phyloP scores from a whole-genome alignment of 1,139 yeast species.

The Scheffersomyces cryptocercus region DNA sequence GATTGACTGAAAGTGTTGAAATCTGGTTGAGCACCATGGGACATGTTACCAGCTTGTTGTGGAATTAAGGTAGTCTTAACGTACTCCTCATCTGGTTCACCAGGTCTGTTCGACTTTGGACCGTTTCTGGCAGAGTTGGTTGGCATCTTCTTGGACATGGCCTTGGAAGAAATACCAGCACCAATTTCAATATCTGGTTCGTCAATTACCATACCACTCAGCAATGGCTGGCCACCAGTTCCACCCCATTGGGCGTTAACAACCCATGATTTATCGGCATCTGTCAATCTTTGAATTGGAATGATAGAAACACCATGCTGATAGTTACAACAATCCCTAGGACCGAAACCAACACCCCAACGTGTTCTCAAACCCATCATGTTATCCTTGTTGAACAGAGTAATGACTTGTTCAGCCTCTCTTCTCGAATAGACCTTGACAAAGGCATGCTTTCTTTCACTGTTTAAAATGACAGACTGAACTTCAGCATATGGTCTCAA shows the following conservation, averaged over 20 bases:
- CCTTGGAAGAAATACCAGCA: conserved; percentile 89
- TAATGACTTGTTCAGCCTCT: conserved; percentile 82
- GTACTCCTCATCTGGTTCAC: conserved; percentile 53
- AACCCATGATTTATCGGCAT: conserved; percentile 90
- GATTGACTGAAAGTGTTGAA: conserved; percentile 37
- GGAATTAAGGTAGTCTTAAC: conserved; percentile 39
- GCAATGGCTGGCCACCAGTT: conserved; percentile 86
- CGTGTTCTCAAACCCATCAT: conserved; percentile 71
- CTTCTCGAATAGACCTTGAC: conserved; percentile 94
- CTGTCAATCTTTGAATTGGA: conserved; percentile 85
- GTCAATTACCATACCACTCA: conserved; percentile 81
- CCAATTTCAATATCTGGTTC: conserved; percentile 98
- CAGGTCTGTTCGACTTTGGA: conserved; percentile 75
- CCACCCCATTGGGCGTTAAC: conserved; percentile 96
- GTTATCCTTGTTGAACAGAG: conserved; percentile 53
- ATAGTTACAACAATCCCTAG: conserved; percentile 96
- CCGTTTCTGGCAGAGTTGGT: conserved; percentile 86
- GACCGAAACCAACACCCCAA: conserved; percentile 99
- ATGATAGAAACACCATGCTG: conserved; percentile 86
- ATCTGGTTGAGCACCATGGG: conserved; percentile 33
- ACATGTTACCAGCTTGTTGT: conserved; percentile 25
- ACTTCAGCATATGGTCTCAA: conserved; percentile 92
- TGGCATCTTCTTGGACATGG: conserved; percentile 86
- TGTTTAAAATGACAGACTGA: conserved; percentile 84
- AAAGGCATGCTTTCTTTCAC: conserved; percentile 92